Evolutionary conservation across 2,329 filamentous ascomycete species (phyloP), one percentile per base, ranked within the genome.

Genomic region (Neurospora sp.): DNA sequence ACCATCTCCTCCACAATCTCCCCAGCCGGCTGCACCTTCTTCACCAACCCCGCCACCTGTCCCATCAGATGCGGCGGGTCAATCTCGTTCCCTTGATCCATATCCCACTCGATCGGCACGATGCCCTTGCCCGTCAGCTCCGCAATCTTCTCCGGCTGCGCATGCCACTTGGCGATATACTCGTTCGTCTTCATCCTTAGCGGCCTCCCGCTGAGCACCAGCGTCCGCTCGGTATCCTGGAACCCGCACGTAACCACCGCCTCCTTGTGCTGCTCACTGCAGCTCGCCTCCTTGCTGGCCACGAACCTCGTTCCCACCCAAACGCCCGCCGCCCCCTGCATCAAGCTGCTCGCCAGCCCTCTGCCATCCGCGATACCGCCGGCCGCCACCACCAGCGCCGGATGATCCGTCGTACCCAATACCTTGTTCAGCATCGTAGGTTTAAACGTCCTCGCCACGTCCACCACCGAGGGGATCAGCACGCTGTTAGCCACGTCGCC

Each of bases 241-340:
- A 93, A 94, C 11, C 83, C 85, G 70, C 93, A 95, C n/a, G 81
- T 83, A 1, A 97, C 91, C 0, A 97, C 93, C 38, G 90, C 91
- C 75, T 91, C 84, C 82, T 97, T 97, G 80, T 97, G 94, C 82
- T 89, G 83, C 75, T 90, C 85, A 78, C 90, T 92, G 76, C 93
- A 94, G 17, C 90, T 90, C 0, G 93, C 93, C 82, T 97, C 95
- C 40, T 84, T 85, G 9, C 88, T 89, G 1, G 95, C 94, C 17
- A 97, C 93, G 80, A 97, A 97, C 23, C 95, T 85, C 71, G 95
- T 97, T 38, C 95, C 95, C 1, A 98, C 94, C 95, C 95, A 98
- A 1, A 96, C 95, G 11, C 92, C 95, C 3, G 86, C 85, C 1
- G 94, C 95, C 17, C 95, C 95, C 77, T 96, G 91, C 89, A 96